Evolutionary conservation across 75 land plant species (phyloP).

Genomic region (Pinus albicaulis): DNA sequence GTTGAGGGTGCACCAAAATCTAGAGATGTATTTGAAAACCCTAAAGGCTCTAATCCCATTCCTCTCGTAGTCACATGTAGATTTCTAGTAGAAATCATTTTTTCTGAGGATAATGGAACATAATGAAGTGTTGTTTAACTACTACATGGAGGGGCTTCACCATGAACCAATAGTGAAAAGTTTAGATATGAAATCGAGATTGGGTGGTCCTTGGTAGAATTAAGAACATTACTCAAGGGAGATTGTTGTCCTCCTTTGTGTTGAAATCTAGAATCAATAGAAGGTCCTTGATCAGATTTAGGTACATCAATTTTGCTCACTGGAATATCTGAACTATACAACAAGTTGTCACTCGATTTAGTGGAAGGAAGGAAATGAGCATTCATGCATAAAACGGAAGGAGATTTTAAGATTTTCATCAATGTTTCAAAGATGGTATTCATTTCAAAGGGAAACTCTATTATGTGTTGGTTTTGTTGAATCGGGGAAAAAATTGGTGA

Average conservation of each 20-base stretch:
- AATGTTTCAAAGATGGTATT: background rate
- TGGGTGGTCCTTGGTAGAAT: background rate
- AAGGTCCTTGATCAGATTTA: background rate
- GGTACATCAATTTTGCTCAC: background rate
- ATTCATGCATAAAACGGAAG: background rate
- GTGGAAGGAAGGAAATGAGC: background rate
- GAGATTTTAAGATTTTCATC: background rate
- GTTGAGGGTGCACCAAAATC: background rate
- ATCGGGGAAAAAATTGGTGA: background rate
- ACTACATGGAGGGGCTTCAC: background rate
- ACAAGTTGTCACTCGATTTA: background rate
- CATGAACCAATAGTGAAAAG: background rate
- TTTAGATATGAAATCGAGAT: background rate
- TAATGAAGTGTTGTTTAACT: background rate
- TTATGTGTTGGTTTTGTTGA: background rate
- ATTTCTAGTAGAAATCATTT: background rate
- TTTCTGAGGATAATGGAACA: background rate
- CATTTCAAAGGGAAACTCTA: slow-evolving; percentile 1
- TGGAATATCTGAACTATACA: background rate
- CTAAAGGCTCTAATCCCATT: background rate
- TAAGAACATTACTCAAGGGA: background rate
- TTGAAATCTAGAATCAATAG: background rate
- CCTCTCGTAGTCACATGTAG: background rate
- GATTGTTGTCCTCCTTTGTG: background rate
- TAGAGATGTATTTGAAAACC: background rate